Percentiles rank a stretch among this genome's conserved stretches.
These are phyloP conservation scores for Hanseniaspora sp. DNA, from an alignment of 1,139 yeast species.

Conservation along the genomic window DNA sequence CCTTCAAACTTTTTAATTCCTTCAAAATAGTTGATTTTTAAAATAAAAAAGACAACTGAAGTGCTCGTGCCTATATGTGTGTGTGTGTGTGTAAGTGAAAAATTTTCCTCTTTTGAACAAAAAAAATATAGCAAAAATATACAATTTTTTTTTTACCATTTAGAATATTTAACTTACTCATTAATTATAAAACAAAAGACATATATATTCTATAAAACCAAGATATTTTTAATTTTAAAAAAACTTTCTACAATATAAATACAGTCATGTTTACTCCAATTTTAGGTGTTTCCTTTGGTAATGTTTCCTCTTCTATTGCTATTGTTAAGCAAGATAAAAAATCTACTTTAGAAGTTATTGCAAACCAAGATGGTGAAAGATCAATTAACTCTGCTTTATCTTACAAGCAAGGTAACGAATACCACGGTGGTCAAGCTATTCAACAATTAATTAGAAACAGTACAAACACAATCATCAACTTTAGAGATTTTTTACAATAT, in stretches of 20 bases:
- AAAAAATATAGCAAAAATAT: too few species aligned
- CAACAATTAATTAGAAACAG: constrained; percentile 89
- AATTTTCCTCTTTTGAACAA: background rate
- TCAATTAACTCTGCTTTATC: constrained; percentile 87
- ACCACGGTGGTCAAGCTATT: constrained; percentile 93
- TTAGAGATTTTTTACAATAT: constrained; percentile 85
- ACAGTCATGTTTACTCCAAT: constrained; percentile 32
- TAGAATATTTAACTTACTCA: background rate
- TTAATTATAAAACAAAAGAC: background rate
- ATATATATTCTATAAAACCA: background rate
- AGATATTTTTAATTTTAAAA: background rate
- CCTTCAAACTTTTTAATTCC: too few species aligned
- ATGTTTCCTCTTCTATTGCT: constrained; percentile 90
- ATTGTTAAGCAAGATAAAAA: constrained; percentile 71
- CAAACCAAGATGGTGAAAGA: constrained; percentile 98
- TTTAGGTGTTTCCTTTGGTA: constrained; percentile 94
- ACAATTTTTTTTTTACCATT: background rate
- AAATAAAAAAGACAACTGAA: too few species aligned
- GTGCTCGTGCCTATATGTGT: too few species aligned
- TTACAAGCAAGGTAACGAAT: constrained; percentile 88
- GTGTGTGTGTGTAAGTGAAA: too few species aligned
- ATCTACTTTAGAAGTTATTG: constrained; percentile 79
- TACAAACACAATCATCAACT: constrained; percentile 72
- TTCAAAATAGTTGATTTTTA: too few species aligned
- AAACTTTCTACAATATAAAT: background rate